Evolutionary conservation across 306 rosid genomes (phyloP).

Genomic region (Castanea sativa): DNA sequence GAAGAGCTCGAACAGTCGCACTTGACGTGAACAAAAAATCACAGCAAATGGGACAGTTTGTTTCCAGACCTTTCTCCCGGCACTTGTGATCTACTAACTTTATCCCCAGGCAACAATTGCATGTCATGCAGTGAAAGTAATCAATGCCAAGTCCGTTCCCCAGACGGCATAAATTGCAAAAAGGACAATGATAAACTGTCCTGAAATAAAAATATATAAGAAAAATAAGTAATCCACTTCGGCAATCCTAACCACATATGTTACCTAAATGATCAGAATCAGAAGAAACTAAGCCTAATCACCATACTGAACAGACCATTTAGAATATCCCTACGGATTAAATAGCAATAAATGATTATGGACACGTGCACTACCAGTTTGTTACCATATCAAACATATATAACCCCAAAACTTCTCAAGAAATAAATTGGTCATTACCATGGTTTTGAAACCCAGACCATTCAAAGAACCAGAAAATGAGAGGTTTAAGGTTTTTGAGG

Average conservation of each 20-base stretch:
- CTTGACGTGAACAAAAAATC: conserved; percentile 74
- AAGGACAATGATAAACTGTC: conserved; percentile 73
- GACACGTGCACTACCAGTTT: background rate
- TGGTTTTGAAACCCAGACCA: too few species aligned
- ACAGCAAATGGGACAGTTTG: conserved; percentile 77
- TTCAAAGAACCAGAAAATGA: too few species aligned
- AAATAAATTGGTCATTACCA: background rate
- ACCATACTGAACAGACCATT: background rate
- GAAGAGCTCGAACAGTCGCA: conserved; percentile 61
- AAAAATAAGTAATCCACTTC: background rate
- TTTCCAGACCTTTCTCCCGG: conserved; percentile 65
- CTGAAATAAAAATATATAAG: conserved; percentile 25
- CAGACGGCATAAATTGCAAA: conserved; percentile 70
- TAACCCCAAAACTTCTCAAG: background rate
- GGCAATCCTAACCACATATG: background rate
- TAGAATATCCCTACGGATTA: background rate
- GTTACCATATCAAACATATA: background rate
- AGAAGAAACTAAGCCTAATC: background rate
- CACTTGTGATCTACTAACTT: conserved; percentile 61
- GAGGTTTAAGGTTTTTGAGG: too few species aligned
- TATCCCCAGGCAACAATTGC: conserved; percentile 72
- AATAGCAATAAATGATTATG: background rate
- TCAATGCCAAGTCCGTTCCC: conserved; percentile 74
- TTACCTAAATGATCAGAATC: background rate
- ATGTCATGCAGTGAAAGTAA: conserved; percentile 73